These are phyloP conservation scores for Schwanniomyces vanrijiae DNA, from an alignment of 805 yeast species.

Conservation along the genomic window DNA sequence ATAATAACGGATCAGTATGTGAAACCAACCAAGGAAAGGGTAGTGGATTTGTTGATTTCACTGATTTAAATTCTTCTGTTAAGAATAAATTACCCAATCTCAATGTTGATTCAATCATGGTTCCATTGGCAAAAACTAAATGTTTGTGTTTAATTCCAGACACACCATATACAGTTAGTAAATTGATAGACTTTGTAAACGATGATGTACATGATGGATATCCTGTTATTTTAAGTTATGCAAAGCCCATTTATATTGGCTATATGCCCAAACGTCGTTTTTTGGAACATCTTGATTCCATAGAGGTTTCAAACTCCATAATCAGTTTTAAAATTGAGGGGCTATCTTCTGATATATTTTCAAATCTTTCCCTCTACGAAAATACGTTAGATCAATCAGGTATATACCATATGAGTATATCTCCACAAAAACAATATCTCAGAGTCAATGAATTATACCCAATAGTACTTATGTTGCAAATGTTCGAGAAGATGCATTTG, in stretches of 20 bases:
- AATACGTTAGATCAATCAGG: constrained; percentile 7
- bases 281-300: constrained; percentile 9
- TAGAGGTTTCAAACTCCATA: constrained; percentile 2
- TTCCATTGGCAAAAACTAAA: constrained; percentile 25
- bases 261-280: constrained; percentile 32
- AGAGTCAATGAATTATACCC: constrained; percentile 31
- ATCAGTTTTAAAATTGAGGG: constrained; percentile 22
- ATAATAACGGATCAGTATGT: neutral
- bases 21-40: constrained; percentile 36
- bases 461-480: constrained; percentile 30
- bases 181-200: constrained; percentile 18
- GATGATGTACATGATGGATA: constrained; percentile 44
- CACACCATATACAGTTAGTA: constrained; percentile 20
- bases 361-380: constrained; percentile 26
- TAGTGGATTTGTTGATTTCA: constrained; percentile 34
- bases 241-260: constrained; percentile 30
- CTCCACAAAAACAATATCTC: constrained; percentile 21
- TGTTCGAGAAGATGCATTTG: constrained; percentile 38
- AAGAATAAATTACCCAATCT: constrained; percentile 35
- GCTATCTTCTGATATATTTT: constrained; percentile 15
- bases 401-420: constrained; percentile 13
- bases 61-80: constrained; percentile 24
- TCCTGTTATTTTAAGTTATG: constrained; percentile 30
- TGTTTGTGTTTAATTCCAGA: constrained; percentile 26
- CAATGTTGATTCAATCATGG: constrained; percentile 26